These are phyloP conservation scores for Paracamarosporium sp. DNA, from an alignment of 2,329 filamentous ascomycete genomes.

Conservation along the genomic window DNA sequence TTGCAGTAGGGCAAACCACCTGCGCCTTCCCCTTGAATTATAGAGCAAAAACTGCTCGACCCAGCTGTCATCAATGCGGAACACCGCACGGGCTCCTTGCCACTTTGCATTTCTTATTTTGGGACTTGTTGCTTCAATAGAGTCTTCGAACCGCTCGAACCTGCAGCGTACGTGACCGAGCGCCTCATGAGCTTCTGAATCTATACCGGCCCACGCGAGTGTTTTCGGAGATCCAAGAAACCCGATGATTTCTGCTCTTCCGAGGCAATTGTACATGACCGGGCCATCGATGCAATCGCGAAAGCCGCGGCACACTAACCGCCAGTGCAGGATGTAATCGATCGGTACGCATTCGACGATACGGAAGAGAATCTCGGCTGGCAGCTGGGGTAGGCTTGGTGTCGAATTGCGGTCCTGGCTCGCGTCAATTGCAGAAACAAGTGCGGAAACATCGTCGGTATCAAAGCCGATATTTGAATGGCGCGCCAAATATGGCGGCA, in stretches of 20 bases:
- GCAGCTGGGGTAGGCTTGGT: conserved; percentile 25
- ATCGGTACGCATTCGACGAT: conserved; percentile 37
- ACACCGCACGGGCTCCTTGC: conserved; percentile 26
- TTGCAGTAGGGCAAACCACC: conserved; percentile 8
- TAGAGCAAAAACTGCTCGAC: conserved; percentile 8
- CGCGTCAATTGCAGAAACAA: conserved; percentile 36
- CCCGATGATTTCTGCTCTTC: conserved; percentile 28
- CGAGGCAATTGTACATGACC: conserved; percentile 30
- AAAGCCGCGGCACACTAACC: conserved; percentile 37
- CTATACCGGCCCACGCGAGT: conserved; percentile 8
- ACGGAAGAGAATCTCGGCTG: conserved; percentile 36
- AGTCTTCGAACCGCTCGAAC: conserved; percentile 15
- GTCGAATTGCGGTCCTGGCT: conserved; percentile 25
- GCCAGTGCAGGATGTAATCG: conserved; percentile 34
- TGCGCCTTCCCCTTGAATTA: background rate
- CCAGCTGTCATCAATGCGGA: conserved; percentile 30
- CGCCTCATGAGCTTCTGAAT: conserved; percentile 21
- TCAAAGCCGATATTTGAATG: conserved; percentile 35
- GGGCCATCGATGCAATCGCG: conserved; percentile 40
- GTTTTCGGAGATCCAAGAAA: conserved; percentile 19
- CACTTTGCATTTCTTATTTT: conserved; percentile 18
- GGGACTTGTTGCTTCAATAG: background rate
- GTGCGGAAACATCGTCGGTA: conserved; percentile 31
- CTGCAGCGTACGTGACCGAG: conserved; percentile 23
- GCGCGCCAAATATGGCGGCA: conserved; percentile 29